These are phyloP conservation scores for Symbiotaphrina buchneri DNA, from an alignment of 495 filamentous ascomycete species.

Conservation along the genomic window DNA sequence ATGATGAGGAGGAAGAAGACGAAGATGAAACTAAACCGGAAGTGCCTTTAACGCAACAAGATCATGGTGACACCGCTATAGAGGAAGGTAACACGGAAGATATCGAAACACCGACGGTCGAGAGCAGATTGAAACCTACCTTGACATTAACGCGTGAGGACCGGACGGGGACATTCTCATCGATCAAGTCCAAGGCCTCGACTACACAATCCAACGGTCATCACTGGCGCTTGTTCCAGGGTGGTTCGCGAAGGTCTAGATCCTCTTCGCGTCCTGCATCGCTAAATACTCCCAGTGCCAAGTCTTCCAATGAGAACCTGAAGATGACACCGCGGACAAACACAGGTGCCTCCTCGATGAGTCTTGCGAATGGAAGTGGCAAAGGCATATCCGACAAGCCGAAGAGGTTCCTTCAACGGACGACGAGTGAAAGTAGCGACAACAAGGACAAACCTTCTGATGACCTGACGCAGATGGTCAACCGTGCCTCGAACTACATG, in stretches of 20 bases:
- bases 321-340: slow-evolving; percentile 15
- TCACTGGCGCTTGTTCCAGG: slow-evolving; percentile 30
- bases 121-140: slow-evolving; percentile 44
- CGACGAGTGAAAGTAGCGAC: slow-evolving; percentile 23
- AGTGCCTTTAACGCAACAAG: background rate
- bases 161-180: slow-evolving; percentile 14
- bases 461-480: slow-evolving; percentile 96
- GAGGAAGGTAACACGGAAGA: background rate
- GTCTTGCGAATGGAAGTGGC: slow-evolving; percentile 19
- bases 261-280: slow-evolving; percentile 10
- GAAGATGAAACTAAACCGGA: too few species aligned
- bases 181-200: slow-evolving; percentile 23
- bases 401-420: slow-evolving; percentile 32
- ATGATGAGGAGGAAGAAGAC: slow-evolving; percentile 13
- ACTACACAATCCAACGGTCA: slow-evolving; percentile 17
- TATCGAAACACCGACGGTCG: slow-evolving; percentile 12
- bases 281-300: slow-evolving; percentile 23
- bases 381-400: slow-evolving; percentile 21
- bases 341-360: slow-evolving; percentile 26
- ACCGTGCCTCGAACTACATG: slow-evolving; percentile 89
- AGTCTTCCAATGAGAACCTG: slow-evolving; percentile 45
- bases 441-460: slow-evolving; percentile 42
- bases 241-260: slow-evolving; percentile 9
- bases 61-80: background rate
- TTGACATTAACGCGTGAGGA: slow-evolving; percentile 36